Base-by-base conservation (phyloP, 2,329 filamentous ascomycete genomes). In the Coleophoma cylindrospora region DNA sequence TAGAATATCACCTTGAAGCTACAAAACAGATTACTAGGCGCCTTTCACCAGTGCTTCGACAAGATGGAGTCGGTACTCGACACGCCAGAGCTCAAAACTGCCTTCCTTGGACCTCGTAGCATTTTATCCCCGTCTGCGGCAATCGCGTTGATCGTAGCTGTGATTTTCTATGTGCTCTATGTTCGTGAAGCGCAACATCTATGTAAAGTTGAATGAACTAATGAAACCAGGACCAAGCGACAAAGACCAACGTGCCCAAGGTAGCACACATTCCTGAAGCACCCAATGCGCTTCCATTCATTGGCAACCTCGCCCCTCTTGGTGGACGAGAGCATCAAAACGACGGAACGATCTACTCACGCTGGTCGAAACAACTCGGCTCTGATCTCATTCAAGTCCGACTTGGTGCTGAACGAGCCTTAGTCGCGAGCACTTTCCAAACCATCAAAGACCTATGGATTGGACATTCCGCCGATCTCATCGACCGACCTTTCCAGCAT, bases 241-340 rank as follows among this genome's bases (percentile, higher is more conserved):
- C 27, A 10, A 27, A 27, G 27, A 27, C 27, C 27, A 27, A 72
- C 74, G 51, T 57, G 21, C 46, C 57, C 13, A 49, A 47, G 34
- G 49, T 59, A 14, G 40, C 48, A 7, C 47, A 50, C 4, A 48
- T 57, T 37, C 54, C 55, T 5, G 50, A 54, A 43, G 57, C 53
- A 8, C 55, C 57, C 17, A 45, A 41, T 33, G 48, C 48, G 7
- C 45, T 57, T 14, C 57, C 55, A 21, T 56, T 60, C 34, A 43
- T 60, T n/a, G 57, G 58, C 3, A 50, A 61, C 36, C 47, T 60
- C 8, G 45, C 54, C 9, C 36, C 52, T 1, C 52, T 61, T 11
- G 58, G 58, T 7, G 57, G 58, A 2, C 44, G 58, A 19, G 47
- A 49, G 12, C 53, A 53, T 3, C 38, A 56, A 22, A 58, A 60